Evolutionary conservation across 192 early-diverging fungal genomes (phyloP), one percentile per base, ranked within the genome.

Genomic region (Backusella psychrophila): DNA sequence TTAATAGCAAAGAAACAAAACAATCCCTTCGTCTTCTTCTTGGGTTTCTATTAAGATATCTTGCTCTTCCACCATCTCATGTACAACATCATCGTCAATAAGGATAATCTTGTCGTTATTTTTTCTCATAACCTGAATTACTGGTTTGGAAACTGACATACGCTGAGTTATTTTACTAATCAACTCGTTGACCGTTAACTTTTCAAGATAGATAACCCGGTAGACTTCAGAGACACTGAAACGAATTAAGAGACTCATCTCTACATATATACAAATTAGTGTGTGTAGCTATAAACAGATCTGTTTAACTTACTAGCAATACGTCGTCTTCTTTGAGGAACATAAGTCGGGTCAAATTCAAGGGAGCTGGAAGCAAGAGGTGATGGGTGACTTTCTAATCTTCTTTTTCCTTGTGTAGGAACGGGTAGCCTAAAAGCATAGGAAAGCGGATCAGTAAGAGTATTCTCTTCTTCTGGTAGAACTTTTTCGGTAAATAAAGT

Each of bases 321-420:
- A 29, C 77, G 42, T 38, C 81, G 76, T 44, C 84, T 59, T 34
- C 69, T 41, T 44, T 84, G 83, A 12, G 91, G 91, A 41, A 89
- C 83, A 81, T 92, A 92, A 12, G 81, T 87, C 66, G 90, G 92
- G 75, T 92, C 92, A 29, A 87, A 81, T 39, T 90, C 91, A 52
- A 91, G 44, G 15, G 71, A 35, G 9, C 26, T 63, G 56, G 56
- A 63, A 29, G 56, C 56, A 29, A 63, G 21, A 29, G 56, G 26
- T 63, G 23, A 63, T 26, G 56, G 56, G 7, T 63, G 29, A 23
- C 8, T 63, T 8, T 63, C 56, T 14, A 29, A 14, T 29, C 9
- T 26, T 29, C 56, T 63, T 29, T 63, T 63, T 63, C 56, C 56
- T 63, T 63, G 56, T 63, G 56, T 14, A 14, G 23, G 56, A 2